Percentiles rank a stretch among this genome's conserved stretches.
Evolutionary conservation across 2,329 filamentous ascomycete genomes (phyloP).

Genomic region (Thermothelomyces thermophilus): DNA sequence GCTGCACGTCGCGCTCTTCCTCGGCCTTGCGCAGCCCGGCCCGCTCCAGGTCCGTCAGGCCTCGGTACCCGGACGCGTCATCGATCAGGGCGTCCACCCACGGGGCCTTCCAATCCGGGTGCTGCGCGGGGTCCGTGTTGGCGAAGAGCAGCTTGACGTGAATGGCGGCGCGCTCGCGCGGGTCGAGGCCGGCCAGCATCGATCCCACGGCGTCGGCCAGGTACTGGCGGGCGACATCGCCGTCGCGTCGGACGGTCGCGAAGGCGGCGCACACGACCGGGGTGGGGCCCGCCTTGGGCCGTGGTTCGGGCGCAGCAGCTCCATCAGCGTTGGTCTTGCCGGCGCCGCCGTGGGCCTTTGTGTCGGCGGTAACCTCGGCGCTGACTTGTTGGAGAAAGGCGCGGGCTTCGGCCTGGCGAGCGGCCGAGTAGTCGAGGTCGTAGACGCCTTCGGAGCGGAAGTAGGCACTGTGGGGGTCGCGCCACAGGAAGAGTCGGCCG

Average conservation of each 20-base stretch:
- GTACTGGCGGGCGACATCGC: conserved; percentile 11
- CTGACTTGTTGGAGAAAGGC: conserved; percentile 9
- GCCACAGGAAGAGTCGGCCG: conserved; percentile 16
- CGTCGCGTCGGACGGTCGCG: conserved; percentile 13
- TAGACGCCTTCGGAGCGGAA: conserved; percentile 17
- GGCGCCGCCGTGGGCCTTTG: too few relatives aligned
- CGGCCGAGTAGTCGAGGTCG: conserved; percentile 17
- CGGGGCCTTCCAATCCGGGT: conserved; percentile 12
- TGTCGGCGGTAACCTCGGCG: neutral
- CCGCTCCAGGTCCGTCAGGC: neutral
- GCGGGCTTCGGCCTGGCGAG: conserved; percentile 11
- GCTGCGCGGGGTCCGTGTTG: conserved; percentile 11
- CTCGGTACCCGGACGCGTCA: conserved; percentile 6
- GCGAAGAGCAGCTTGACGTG: conserved; percentile 17
- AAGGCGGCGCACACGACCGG: conserved; percentile 17
- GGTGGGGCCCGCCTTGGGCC: conserved; percentile 2
- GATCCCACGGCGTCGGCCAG: conserved; percentile 15
- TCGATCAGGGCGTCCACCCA: conserved; percentile 15
- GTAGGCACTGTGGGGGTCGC: conserved; percentile 19
- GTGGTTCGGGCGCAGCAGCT: neutral
- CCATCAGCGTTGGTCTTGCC: neutral
- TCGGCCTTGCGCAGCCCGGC: conserved; percentile 13
- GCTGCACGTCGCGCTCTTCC: conserved; percentile 12
- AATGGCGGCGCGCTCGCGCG: conserved; percentile 14
- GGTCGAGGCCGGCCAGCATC: conserved; percentile 15